Percentiles rank a stretch among this genome's conserved stretches.
These are phyloP conservation scores for Saussurea involucrata DNA, from an alignment of 129 eudicot species.

Conservation along the genomic window DNA sequence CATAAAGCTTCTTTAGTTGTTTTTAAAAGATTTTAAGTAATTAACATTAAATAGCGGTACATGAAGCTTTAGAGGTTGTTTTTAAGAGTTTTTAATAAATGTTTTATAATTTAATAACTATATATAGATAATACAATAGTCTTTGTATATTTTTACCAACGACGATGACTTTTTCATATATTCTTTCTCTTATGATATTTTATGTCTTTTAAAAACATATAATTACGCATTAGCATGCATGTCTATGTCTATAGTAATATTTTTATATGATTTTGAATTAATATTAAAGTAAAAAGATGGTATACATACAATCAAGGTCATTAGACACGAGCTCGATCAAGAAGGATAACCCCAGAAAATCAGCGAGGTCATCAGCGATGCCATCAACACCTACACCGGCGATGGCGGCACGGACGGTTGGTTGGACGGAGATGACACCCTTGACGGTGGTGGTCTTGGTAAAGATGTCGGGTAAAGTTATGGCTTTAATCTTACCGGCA, in stretches of 20 bases:
- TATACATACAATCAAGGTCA: slow-evolving; percentile 47
- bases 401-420: slow-evolving; percentile 29
- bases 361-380: slow-evolving; percentile 30
- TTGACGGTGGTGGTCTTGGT: slow-evolving; percentile 24
- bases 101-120: no score
- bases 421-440: slow-evolving; percentile 30
- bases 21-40: no score
- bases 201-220: background rate
- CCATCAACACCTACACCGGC: slow-evolving; percentile 25
- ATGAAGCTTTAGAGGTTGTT: no score
- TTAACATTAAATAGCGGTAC: no score
- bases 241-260: no score
- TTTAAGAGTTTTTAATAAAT: no score
- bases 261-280: background rate
- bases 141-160: background rate
- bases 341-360: slow-evolving; percentile 38
- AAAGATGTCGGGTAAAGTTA: slow-evolving; percentile 13
- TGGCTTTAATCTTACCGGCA: slow-evolving; percentile 24
- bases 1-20: no score
- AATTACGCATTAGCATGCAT: background rate
- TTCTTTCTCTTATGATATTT: no score
- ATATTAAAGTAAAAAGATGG: background rate
- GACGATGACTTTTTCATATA: background rate
- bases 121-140: no score
- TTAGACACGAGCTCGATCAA: slow-evolving; percentile 46